Base-by-base conservation (phyloP, 2,329 filamentous ascomycete genomes). In the Fusarium decemcellulare region DNA sequence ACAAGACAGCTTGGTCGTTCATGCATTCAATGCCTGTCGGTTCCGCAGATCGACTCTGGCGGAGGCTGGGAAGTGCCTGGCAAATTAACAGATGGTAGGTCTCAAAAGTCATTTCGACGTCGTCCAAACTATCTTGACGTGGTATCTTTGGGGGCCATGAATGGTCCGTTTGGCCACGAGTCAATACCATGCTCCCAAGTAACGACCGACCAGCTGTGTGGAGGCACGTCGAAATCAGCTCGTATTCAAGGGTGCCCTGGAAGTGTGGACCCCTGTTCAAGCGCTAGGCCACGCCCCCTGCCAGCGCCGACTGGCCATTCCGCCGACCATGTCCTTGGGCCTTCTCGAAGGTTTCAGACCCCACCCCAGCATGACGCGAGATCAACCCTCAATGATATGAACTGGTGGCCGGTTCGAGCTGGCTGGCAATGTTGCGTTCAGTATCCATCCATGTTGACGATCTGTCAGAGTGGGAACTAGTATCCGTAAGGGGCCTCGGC, bases 271-370 rank as follows among this genome's bases (percentile, higher is more conserved):
- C 58, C 59, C 66, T 58, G 57, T 53, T 51, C 61, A 65, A 69
- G 58, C 66, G 68, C 62, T 72, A 72, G 65, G 51, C 59, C 42
- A 43, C 42, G 14, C 46, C 61, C 73, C 73, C 62, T 74, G 73
- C 59, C 59, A 37, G 53, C 18, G 54, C 51, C 60, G 61, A 72
- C 61, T 71, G 63, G 57, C 48, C 63, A 72, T 75, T 75, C 73
- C 72, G 68, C 73, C 68, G 73, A 75, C 73, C 73, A 75, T 75
- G 72, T 68, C 73, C 73, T 72, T 75, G 73, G 73, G 72, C 72
- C 72, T 75, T 75, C 73, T 72, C 68, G 73, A 75, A 75, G 73
- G 73, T 74, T 75, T 75, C 72, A 73, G 62, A 66, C 65, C 56
- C 44, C 64, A 64, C 53, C 62, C 68, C 61, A 71, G 70, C 71